phyloP scores from a whole-genome alignment of 2,329 filamentous ascomycete species.

The Aspergillus ustus region DNA sequence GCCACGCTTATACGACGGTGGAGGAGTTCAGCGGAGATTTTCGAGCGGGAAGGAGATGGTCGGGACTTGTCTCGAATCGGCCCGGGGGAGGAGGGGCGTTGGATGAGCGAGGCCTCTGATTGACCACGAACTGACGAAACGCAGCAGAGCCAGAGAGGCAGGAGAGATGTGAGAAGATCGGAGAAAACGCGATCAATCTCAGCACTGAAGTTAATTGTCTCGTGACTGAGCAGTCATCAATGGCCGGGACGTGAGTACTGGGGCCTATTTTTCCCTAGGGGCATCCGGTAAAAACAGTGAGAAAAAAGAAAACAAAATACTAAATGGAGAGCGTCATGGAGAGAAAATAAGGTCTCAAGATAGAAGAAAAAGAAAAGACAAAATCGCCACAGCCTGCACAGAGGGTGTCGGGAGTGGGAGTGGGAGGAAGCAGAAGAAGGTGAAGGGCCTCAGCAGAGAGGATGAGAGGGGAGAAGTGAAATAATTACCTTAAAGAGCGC shows the following conservation, averaged over 20 bases:
- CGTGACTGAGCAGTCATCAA: slow-evolving; percentile 26
- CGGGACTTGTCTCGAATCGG: slow-evolving; percentile 18
- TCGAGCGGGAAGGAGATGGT: slow-evolving; percentile 14
- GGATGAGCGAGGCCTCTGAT: slow-evolving; percentile 18
- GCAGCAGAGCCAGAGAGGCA: slow-evolving; percentile 1
- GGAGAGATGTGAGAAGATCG: slow-evolving; percentile 11
- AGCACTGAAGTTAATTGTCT: slow-evolving; percentile 23
- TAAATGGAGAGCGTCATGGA: slow-evolving; percentile 11
- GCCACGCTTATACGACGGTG: slow-evolving; percentile 9
- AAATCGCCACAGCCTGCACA: slow-evolving; percentile 26
- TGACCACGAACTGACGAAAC: slow-evolving; percentile 15
- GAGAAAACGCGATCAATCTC: slow-evolving; percentile 22
- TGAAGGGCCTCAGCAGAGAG: background rate
- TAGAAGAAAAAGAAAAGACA: slow-evolving; percentile 22
- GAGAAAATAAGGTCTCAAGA: slow-evolving; percentile 19
- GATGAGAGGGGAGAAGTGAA: slow-evolving; percentile 16
- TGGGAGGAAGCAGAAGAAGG: slow-evolving; percentile 16
- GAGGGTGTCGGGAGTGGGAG: slow-evolving; percentile 6
- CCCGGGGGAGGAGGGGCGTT: slow-evolving; percentile 12
- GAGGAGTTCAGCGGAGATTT: slow-evolving; percentile 14
- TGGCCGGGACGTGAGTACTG: slow-evolving; percentile 20
- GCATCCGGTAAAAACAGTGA: slow-evolving; percentile 19
- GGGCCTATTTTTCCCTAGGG: slow-evolving; percentile 15
- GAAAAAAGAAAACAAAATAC: slow-evolving; percentile 22
- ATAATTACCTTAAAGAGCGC: slow-evolving; percentile 1